These are phyloP conservation scores for Crithidia thermophila DNA, from an alignment of 208 protist species.

Conservation along the genomic window DNA sequence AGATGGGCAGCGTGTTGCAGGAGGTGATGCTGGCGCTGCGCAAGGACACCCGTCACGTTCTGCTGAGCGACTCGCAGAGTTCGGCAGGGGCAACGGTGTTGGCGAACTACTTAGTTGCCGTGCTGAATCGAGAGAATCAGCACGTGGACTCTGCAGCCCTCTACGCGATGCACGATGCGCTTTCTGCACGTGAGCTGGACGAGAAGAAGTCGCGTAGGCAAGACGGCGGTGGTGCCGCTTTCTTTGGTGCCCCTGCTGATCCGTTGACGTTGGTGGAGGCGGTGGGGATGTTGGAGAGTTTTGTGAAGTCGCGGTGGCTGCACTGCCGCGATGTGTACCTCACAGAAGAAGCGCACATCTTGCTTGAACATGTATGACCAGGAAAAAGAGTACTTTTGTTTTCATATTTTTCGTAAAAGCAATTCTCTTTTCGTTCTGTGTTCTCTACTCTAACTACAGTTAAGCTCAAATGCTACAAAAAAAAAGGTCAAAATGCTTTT, in stretches of 20 bases:
- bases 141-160: neutral
- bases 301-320: constrained; percentile 26
- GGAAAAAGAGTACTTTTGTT: neutral
- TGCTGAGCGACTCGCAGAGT: neutral
- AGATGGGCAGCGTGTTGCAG: constrained; percentile 66
- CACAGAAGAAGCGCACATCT: constrained; percentile 45
- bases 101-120: constrained; percentile 1
- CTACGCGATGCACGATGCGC: neutral
- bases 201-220: neutral
- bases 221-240: too few relatives aligned
- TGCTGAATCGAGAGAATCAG: constrained; percentile 6
- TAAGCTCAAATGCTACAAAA: too few relatives aligned
- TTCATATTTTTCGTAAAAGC: neutral
- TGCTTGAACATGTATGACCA: constrained; percentile 27
- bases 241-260: neutral
- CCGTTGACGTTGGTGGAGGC: constrained; percentile 26
- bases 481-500: too few relatives aligned
- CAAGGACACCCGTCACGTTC: constrained; percentile 10
- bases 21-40: constrained; percentile 59
- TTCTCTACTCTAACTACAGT: neutral
- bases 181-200: neutral
- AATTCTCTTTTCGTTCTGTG: constrained; percentile 10
- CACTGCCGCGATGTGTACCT: constrained; percentile 44
- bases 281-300: constrained; percentile 24
- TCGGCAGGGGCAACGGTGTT: neutral